A percentile compares a stretch with the other conserved stretches of the same genome.
Conservation (phyloP, 2,329 filamentous ascomycete species). For the Aspergillus fructus region DNA sequence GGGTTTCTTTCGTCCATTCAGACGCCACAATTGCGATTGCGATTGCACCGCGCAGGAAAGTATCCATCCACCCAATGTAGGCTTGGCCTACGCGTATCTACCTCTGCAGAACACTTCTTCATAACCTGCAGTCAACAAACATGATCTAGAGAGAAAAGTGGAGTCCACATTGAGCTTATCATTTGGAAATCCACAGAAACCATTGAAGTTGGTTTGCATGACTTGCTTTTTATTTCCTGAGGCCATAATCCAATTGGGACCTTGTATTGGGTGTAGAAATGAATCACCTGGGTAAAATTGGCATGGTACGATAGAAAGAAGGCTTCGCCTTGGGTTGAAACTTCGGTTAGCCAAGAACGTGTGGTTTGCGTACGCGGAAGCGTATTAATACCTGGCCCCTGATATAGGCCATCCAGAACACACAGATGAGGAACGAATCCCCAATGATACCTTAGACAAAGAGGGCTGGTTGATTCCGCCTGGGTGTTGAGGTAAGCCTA, state of each 20-base stretch:
- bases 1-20: neutral
- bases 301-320: neutral
- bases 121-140: neutral
- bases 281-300: neutral
- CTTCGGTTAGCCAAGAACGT: neutral
- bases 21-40: neutral
- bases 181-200: neutral
- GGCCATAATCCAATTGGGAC: neutral
- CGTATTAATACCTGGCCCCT: neutral
- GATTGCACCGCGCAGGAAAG: neutral
- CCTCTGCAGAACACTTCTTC: neutral
- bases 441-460: neutral
- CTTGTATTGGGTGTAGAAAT: neutral
- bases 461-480: neutral
- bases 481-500: neutral
- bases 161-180: slow-evolving; percentile 8
- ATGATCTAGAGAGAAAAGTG: neutral
- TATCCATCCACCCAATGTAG: neutral
- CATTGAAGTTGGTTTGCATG: neutral
- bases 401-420: neutral
- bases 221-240: neutral
- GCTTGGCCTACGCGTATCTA: neutral
- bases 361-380: neutral
- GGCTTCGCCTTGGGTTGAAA: neutral
- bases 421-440: neutral